A percentile compares a stretch with the other conserved stretches of the same genome.
Conservation (phyloP, 805 yeast species). For the Ogataea paradorogensis region DNA sequence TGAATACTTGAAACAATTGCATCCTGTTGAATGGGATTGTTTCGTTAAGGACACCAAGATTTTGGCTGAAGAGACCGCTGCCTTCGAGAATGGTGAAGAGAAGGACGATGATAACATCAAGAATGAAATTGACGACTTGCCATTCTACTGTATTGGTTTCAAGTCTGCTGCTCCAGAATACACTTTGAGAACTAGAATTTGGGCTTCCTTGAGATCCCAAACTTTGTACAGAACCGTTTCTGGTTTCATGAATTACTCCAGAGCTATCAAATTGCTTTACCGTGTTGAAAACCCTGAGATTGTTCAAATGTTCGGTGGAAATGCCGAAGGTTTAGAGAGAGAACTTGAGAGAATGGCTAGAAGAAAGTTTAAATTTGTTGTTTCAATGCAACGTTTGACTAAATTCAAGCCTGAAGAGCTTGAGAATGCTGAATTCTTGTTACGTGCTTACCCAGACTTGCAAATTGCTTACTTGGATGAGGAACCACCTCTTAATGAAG, state of each 20-base stretch:
- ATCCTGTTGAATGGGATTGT: slow-evolving; percentile 97
- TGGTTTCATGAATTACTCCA: slow-evolving; percentile 97
- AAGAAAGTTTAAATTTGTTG: slow-evolving; percentile 77
- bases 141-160: slow-evolving; percentile 95
- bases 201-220: slow-evolving; percentile 98
- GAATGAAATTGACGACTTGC: slow-evolving; percentile 84
- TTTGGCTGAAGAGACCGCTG: slow-evolving; percentile 91
- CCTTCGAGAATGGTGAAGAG: slow-evolving; percentile 61
- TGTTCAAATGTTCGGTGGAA: slow-evolving; percentile 98
- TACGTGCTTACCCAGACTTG: slow-evolving; percentile 80
- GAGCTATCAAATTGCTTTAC: slow-evolving; percentile 90
- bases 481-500: slow-evolving; percentile 73
- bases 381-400: slow-evolving; percentile 82
- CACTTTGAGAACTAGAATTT: slow-evolving; percentile 91
- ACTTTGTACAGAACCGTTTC: slow-evolving; percentile 95
- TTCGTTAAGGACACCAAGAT: slow-evolving; percentile 95
- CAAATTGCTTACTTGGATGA: slow-evolving; percentile 93
- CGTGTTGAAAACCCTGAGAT: slow-evolving; percentile 94
- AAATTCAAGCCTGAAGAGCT: slow-evolving; percentile 70
- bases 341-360: slow-evolving; percentile 89
- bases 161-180: slow-evolving; percentile 97
- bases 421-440: slow-evolving; percentile 75
- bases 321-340: slow-evolving; percentile 92
- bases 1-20: slow-evolving; percentile 91
- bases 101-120: slow-evolving; percentile 66